A percentile compares a stretch with the other conserved stretches of the same genome.
Evolutionary conservation across 129 eudicot species (phyloP).

Genomic region (Lonicera japonica): DNA sequence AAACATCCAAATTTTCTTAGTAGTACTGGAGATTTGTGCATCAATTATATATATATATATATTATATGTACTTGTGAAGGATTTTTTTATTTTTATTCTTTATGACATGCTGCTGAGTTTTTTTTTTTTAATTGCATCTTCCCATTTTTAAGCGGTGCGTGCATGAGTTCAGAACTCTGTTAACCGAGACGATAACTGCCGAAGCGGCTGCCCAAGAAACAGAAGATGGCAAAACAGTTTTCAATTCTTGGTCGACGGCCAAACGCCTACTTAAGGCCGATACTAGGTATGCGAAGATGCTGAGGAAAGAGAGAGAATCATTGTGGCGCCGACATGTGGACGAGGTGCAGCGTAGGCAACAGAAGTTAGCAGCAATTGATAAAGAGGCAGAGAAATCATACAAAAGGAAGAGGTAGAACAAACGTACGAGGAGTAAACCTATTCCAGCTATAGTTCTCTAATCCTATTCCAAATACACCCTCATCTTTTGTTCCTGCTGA

Average conservation of each 20-base stretch:
- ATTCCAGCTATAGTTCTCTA: no score
- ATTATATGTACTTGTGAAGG: no score
- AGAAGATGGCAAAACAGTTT: slow-evolving; percentile 70
- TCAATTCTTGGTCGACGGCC: slow-evolving; percentile 94
- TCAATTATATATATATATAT: background rate
- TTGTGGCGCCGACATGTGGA: slow-evolving; percentile 88
- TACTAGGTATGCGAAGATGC: slow-evolving; percentile 65
- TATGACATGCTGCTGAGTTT: no score
- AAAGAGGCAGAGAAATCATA: slow-evolving; percentile 42
- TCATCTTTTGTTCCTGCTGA: no score
- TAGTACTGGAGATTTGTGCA: background rate
- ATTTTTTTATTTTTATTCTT: no score
- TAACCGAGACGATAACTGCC: slow-evolving; percentile 56
- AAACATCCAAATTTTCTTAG: no score
- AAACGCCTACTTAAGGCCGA: slow-evolving; percentile 61
- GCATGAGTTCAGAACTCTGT: slow-evolving; percentile 53
- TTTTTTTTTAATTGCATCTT: background rate
- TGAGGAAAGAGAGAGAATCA: slow-evolving; percentile 84
- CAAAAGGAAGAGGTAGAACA: slow-evolving; percentile 25
- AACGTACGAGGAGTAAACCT: no score
- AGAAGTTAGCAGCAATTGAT: slow-evolving; percentile 20
- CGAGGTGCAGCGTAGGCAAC: slow-evolving; percentile 57
- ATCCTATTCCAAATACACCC: no score
- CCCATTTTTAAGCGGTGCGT: slow-evolving; percentile 51
- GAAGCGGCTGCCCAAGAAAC: slow-evolving; percentile 56